Base-by-base conservation (phyloP, 306 rosid genomes). In the Luffa aegyptiaca region DNA sequence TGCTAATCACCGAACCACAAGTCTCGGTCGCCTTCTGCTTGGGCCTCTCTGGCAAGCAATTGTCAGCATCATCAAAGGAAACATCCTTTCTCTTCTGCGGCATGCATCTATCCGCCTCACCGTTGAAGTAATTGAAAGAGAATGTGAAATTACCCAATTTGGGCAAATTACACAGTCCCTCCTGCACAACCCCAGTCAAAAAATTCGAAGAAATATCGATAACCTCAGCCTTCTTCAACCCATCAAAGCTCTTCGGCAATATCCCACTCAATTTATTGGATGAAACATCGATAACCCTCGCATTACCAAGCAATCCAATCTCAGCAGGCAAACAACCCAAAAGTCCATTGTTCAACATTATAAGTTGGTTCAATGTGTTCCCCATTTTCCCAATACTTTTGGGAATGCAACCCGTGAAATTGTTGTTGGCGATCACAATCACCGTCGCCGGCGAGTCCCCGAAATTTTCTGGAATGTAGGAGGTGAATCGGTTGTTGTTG, bases 271-370 rank as follows among this genome's bases (percentile, higher is more conserved):
- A 26, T 26, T 26, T 26, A 26, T 26, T 87, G 90, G 0, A 7
- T 48, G 92, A 83, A 1, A 89, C 63, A 18, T 92, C 97, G 8
- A 94, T 71, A 1, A 94, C 86, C 0, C 86, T 52, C 20, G 86
- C 7, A 6, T 81, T 75, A 4, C 18, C 76, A 5, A 93, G 78
- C 55, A 68, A 3, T 12, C 93, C 92, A 79, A 93, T 53, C 84
- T 91, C 97, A 21, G 44, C 75, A 5, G 95, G 97, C 21, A 90
- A 77, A 71, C 97, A 93, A n/a, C 98, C 98, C 10, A 82, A 39
- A 5, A 93, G 84, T 5, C 8, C 52, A 68, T 91, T 93, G 4
- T 89, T 86, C 53, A 80, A 1, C 74, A 93, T 86, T 0, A 93
- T 4, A 13, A 91, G 41, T 83, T 92, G 95, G 57, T 91, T 87